Evolutionary conservation across 108 stramenopile species (phyloP), one percentile per base, ranked within the genome.

Genomic region (Fistulifera pelliculosa): DNA sequence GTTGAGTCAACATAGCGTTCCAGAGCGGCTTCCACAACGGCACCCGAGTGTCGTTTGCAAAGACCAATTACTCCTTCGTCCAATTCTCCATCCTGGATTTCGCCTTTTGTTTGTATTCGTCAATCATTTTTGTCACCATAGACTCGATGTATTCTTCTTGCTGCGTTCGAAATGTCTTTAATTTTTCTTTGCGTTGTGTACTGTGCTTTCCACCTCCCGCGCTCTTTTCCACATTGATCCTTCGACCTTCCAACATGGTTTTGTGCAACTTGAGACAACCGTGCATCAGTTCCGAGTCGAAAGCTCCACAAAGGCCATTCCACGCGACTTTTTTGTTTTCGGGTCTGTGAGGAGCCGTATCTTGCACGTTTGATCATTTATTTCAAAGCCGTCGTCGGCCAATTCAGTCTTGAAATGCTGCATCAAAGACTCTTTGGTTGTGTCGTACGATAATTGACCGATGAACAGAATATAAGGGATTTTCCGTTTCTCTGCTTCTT

Each of bases 211-310:
- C 74, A 5, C 87, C 86, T 0, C 87, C 86, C 11, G 83, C 67
- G 14, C 77, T 75, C 16, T 85, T 69, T 68, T 94, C 93, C 22
- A 96, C 84, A 65, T 96, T 96, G 49, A 96, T 85, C 31, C 92
- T 66, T 23, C 96, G 75, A 12, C 93, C 93, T 58, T 94, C 79
- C 27, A 96, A 74, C 56, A 72, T 70, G 18, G 90, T 94, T 66
- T 94, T 82, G 67, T 96, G 95, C 41, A 96, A 54, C 47, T 75
- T 77, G 16, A 96, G 65, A 38, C 83, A 80, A 40, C 83, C 83
- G 62, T 94, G 89, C 64, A 91, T 65, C 3, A 79, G 38, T 65
- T 92, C 90, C 2, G 92, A 56, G 75, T 73, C 5, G 59, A 58
- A 16, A 58, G 25, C 66, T 91, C 80, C 21, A 90, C 79, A 73